phyloP scores from a whole-genome alignment of 768 basidiomycete species.

The Kwoniella dejecticola region DNA sequence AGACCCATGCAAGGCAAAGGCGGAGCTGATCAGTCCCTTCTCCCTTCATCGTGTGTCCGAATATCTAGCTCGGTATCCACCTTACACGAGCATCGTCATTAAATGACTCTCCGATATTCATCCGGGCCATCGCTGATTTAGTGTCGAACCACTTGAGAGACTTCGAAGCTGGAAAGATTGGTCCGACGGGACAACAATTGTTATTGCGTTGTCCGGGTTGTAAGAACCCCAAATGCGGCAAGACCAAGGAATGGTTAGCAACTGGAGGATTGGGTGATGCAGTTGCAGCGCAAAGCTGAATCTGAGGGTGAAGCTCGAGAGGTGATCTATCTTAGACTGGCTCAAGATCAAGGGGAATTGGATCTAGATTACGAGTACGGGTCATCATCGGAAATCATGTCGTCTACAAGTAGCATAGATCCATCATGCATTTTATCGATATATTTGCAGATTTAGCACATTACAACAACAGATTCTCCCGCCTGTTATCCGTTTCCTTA shows the following conservation, averaged over 20 bases:
- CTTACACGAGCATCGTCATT: slow-evolving; percentile 84
- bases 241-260: slow-evolving; percentile 87
- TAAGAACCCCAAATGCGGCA: slow-evolving; percentile 79
- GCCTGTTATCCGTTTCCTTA: no score
- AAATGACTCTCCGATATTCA: slow-evolving; percentile 94
- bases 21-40: no score
- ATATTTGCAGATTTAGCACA: no score
- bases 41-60: no score
- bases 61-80: slow-evolving; percentile 80
- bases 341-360: no score
- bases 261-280: slow-evolving; percentile 63
- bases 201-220: slow-evolving; percentile 90
- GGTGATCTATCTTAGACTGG: no score
- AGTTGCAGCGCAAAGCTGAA: slow-evolving; percentile 7
- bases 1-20: no score
- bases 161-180: slow-evolving; percentile 62
- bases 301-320: neutral
- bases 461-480: no score
- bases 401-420: no score
- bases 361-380: no score
- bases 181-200: slow-evolving; percentile 75
- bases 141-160: slow-evolving; percentile 74
- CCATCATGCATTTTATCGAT: no score
- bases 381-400: no score
- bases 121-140: slow-evolving; percentile 91